Evolutionary conservation across 352 stramenopile species (phyloP).

Genomic region (Pythium aristosporum): DNA sequence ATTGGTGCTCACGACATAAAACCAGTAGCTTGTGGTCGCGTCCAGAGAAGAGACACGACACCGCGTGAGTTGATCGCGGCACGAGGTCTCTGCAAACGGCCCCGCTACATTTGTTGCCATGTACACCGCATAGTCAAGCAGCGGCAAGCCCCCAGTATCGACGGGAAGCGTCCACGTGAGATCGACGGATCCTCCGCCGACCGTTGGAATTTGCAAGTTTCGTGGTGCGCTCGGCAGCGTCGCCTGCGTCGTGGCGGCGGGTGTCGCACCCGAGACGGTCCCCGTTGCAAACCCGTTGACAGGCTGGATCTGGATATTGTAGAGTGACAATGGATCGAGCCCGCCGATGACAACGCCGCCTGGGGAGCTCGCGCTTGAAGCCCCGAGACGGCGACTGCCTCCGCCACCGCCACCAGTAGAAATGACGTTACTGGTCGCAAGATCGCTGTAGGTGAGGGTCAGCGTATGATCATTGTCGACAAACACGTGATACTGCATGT

Average conservation of each 20-base stretch:
- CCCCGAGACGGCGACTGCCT: not conserved
- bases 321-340: conserved; percentile 52
- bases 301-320: conserved; percentile 48
- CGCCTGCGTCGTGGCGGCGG: conserved; percentile 30
- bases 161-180: conserved; percentile 39
- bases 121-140: conserved; percentile 38
- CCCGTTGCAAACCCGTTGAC: conserved; percentile 31
- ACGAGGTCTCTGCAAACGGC: conserved; percentile 24
- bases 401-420: not conserved
- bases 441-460: conserved; percentile 41
- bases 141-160: conserved; percentile 45
- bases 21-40: conserved; percentile 41
- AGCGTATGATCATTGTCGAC: conserved; percentile 35
- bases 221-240: conserved; percentile 37
- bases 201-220: conserved; percentile 8
- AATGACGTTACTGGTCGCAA: conserved; percentile 4
- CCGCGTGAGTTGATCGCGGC: conserved; percentile 23
- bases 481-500: conserved; percentile 53
- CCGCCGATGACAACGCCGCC: conserved; percentile 34
- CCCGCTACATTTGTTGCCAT: conserved; percentile 23
- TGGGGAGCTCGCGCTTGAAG: conserved; percentile 21
- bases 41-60: conserved; percentile 34
- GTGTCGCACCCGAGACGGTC: conserved; percentile 28
- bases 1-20: conserved; percentile 39
- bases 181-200: conserved; percentile 40